Evolutionary conservation across 106 monocot genomes (phyloP).

Genomic region (Allium sativum): DNA sequence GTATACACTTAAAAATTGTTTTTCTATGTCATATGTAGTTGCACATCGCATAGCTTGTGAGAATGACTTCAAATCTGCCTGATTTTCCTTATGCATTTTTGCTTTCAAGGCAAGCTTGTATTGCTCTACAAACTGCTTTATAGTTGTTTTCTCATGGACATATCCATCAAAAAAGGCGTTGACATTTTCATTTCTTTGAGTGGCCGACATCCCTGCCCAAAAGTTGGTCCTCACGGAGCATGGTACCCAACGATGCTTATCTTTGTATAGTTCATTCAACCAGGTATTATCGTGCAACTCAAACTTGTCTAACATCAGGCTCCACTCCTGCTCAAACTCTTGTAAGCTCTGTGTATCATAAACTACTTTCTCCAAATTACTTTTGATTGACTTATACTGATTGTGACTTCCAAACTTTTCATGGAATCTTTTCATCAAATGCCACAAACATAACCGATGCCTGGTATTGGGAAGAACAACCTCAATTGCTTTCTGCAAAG

Average conservation of each 20-base stretch:
- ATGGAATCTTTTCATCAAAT: background rate
- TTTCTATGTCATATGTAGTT: conserved; percentile 3
- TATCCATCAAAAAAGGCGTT: conserved; percentile 3
- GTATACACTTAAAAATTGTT: conserved; percentile 11
- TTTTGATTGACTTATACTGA: background rate
- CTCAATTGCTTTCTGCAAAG: background rate
- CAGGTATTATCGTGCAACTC: background rate
- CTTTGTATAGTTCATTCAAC: background rate
- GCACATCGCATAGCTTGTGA: background rate
- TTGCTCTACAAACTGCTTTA: conserved; percentile 5
- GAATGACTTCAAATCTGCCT: too few species aligned
- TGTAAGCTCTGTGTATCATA: background rate
- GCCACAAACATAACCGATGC: background rate
- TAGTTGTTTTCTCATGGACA: background rate
- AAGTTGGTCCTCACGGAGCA: background rate
- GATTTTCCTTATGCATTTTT: too few species aligned
- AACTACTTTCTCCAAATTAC: background rate
- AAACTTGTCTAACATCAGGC: background rate
- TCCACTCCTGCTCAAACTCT: background rate
- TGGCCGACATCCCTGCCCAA: conserved; percentile 10
- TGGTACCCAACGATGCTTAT: background rate
- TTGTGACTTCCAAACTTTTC: background rate
- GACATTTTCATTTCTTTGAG: conserved; percentile 9
- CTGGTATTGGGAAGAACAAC: background rate
- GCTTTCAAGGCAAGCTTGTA: background rate